Conservation (phyloP, 768 basidiomycete species). For the Boletus fagicola region DNA sequence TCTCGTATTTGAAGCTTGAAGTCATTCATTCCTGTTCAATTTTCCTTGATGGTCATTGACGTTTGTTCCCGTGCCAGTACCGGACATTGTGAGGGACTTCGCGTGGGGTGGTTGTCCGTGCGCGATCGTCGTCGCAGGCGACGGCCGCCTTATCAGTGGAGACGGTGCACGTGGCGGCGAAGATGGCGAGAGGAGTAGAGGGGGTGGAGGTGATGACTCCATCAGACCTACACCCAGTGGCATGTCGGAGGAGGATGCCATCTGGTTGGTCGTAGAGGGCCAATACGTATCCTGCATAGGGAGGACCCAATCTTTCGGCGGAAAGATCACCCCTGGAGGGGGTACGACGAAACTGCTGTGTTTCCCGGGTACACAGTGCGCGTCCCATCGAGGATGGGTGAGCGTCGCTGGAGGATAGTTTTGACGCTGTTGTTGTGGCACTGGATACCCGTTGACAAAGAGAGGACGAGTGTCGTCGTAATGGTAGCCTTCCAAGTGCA, state of each 20-base stretch:
- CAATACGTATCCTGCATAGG: conserved; percentile 16
- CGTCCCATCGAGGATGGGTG: conserved; percentile 13
- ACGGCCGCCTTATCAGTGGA: conserved; percentile 15
- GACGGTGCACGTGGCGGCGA: conserved; percentile 13
- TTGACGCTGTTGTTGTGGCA: conserved; percentile 17
- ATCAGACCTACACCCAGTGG: not conserved
- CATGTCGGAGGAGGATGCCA: conserved; percentile 7
- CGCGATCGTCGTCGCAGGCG: conserved; percentile 11
- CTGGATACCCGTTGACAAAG: conserved; percentile 15
- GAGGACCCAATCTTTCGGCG: conserved; percentile 18
- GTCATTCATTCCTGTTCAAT: too few relatives aligned
- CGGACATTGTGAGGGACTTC: not conserved
- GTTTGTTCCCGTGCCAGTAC: conserved; percentile 4
- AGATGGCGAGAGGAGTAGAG: conserved; percentile 17
- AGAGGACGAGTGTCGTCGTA: conserved; percentile 5
- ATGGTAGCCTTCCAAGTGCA: conserved; percentile 2
- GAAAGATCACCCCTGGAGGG: conserved; percentile 29
- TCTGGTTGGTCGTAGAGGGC: conserved; percentile 1
- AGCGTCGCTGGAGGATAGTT: conserved; percentile 2
- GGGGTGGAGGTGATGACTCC: conserved; percentile 8
- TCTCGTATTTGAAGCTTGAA: too few relatives aligned
- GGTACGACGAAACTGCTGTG: conserved; percentile 19
- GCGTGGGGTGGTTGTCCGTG: conserved; percentile 5
- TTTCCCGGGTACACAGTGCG: conserved; percentile 5
- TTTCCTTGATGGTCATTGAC: conserved; percentile 7